Conservation (phyloP, 176 grass and related monocot genomes). For the Cymbopogon citratus region DNA sequence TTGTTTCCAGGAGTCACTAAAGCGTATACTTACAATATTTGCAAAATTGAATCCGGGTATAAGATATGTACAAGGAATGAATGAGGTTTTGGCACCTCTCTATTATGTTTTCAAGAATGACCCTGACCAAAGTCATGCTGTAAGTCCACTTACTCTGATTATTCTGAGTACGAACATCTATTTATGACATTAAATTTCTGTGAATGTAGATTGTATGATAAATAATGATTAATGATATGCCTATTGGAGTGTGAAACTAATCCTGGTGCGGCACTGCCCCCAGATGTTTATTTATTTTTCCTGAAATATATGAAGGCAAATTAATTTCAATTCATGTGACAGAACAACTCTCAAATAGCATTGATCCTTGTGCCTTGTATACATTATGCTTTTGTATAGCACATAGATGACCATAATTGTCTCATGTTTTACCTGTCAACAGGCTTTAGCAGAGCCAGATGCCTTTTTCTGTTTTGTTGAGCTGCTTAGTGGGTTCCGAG, state of each 20-base stretch:
- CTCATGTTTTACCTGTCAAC: constrained; percentile 8
- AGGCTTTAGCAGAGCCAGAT: constrained; percentile 68
- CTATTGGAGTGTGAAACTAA: background rate
- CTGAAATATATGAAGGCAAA: background rate
- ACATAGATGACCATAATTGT: background rate
- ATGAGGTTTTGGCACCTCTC: constrained; percentile 91
- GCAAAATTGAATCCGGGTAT: constrained; percentile 95
- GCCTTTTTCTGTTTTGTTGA: constrained; percentile 96
- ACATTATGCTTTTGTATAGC: background rate
- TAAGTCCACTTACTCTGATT: constrained; percentile 41
- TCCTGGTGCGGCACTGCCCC: background rate
- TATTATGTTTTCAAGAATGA: constrained; percentile 97
- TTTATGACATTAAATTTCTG: background rate
- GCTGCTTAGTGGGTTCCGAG: constrained; percentile 80
- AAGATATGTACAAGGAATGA: constrained; percentile 99
- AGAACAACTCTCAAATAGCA: background rate
- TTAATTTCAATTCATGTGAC: background rate
- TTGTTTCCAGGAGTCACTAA: constrained; percentile 74
- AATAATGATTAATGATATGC: background rate
- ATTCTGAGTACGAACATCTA: background rate
- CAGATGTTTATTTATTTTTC: background rate
- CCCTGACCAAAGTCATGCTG: constrained; percentile 46
- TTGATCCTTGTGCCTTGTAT: background rate
- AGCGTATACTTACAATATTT: constrained; percentile 88
- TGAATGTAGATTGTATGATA: background rate